Evolutionary conservation across 1,284 basidiomycete species (phyloP), one percentile per base, ranked within the genome.

Genomic region (Porodaedalea pini): DNA sequence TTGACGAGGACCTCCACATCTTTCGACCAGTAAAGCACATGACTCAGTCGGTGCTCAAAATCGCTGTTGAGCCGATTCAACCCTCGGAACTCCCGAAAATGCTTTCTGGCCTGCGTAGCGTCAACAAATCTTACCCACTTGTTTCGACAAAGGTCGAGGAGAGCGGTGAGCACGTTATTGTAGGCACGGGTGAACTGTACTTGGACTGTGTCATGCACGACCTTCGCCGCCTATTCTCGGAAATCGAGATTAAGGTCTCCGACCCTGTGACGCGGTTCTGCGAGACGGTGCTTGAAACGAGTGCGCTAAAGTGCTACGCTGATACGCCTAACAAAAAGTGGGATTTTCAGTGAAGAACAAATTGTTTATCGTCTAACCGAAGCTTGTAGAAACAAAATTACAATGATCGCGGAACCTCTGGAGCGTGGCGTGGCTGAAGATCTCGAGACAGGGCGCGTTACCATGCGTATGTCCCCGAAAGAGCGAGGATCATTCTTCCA

Each of bases 211-310:
- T 98, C 44, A 85, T 99, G 86, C 95, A 99, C 69, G 97, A 99
- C 73, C 75, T 99, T 62, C 81, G 97, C 60, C 83, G 83, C 61
- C 70, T 99, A 62, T 99, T 97, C 75, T 86, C 92, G 45, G 97
- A 99, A 77, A 98, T 99, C 65, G 97, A 99, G 80, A 98, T 99
- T 79, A 98, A 99, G 76, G 94, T 99, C 13, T 98, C 94, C 31
- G 97, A 99, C 76, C 97, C 97, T 1, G 94, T 98, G 29, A 97
- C 95, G 25, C 93, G 94, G 69, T 99, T 99, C 76, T 92, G 93
- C 69, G 97, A 99, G 77, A 99, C 97, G 10, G 97, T 99, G 17
- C 79, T 99, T 60, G 97, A 99, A 77, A 99, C 97, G 29, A 95
- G 92, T 64, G 95, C 95, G 5, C 76, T 99, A 64, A 99, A 98